A percentile compares a stretch with the other conserved stretches of the same genome.
These are phyloP conservation scores for Radiomyces spectabilis DNA, from an alignment of 192 early-diverging fungal genomes.

Conservation along the genomic window DNA sequence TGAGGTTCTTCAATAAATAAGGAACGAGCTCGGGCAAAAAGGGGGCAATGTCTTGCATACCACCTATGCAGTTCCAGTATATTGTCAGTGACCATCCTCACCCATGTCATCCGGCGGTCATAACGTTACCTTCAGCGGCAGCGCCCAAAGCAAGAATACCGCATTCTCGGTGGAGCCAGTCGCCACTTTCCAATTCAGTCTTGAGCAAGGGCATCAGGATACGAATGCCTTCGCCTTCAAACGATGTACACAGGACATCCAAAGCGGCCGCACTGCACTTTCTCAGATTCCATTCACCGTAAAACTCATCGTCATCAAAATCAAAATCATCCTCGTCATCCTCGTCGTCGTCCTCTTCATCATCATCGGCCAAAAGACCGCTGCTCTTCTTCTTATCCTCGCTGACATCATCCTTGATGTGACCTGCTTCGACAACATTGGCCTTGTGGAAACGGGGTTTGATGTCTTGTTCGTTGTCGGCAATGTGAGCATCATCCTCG, in stretches of 20 bases:
- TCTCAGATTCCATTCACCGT: slow-evolving; percentile 94
- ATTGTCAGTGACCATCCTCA: no score
- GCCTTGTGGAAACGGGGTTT: slow-evolving; percentile 90
- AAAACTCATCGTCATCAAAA: slow-evolving; percentile 77
- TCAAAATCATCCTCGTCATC: slow-evolving; percentile 82
- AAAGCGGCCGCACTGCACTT: slow-evolving; percentile 97
- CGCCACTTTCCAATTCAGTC: slow-evolving; percentile 67
- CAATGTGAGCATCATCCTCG: slow-evolving; percentile 80
- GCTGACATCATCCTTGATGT: not conserved
- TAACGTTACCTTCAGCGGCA: slow-evolving; percentile 86
- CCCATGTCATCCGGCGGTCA: no score
- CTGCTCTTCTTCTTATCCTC: not conserved
- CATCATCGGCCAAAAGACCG: not conserved
- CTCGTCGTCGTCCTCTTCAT: slow-evolving; percentile 15
- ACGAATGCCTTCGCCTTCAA: slow-evolving; percentile 75
- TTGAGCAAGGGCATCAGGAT: slow-evolving; percentile 83
- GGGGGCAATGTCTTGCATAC: slow-evolving; percentile 80
- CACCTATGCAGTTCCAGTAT: slow-evolving; percentile 48
- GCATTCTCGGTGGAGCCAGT: slow-evolving; percentile 91
- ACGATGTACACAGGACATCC: slow-evolving; percentile 88
- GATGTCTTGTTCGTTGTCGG: slow-evolving; percentile 89
- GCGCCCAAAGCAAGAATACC: slow-evolving; percentile 97
- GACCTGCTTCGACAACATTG: slow-evolving; percentile 40
- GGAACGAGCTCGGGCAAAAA: slow-evolving; percentile 86
- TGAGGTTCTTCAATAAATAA: slow-evolving; percentile 73